Conservation (phyloP, 106 monocot species). For the Iris macrosiphon region DNA sequence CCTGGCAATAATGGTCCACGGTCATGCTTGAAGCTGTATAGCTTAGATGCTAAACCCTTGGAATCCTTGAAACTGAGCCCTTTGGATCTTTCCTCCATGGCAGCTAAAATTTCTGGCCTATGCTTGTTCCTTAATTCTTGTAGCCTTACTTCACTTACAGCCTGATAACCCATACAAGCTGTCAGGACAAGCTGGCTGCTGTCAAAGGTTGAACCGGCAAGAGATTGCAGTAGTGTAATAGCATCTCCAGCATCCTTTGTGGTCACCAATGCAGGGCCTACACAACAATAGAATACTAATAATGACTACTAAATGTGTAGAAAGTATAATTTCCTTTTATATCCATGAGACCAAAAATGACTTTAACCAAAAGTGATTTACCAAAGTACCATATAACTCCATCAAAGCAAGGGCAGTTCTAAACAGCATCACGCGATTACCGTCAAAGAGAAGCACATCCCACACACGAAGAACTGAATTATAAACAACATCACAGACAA, state of each 20-base stretch:
- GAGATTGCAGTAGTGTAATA: conserved; percentile 83
- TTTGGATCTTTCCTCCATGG: conserved; percentile 79
- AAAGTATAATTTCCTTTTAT: too few species aligned
- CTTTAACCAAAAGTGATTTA: conserved; percentile 11
- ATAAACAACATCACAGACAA: conserved; percentile 2
- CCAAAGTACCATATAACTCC: conserved; percentile 94
- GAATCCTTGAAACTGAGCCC: conserved; percentile 51
- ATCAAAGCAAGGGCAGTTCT: conserved; percentile 79
- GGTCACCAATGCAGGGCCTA: conserved; percentile 86
- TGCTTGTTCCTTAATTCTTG: conserved; percentile 64
- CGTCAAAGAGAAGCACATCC: conserved; percentile 96
- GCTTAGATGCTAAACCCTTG: conserved; percentile 68
- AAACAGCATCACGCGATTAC: conserved; percentile 91
- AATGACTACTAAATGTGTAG: too few species aligned
- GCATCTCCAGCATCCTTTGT: conserved; percentile 98
- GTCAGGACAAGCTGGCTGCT: conserved; percentile 92
- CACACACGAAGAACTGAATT: conserved; percentile 86
- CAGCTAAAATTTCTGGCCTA: conserved; percentile 51
- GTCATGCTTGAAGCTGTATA: conserved; percentile 92
- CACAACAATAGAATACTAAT: too few species aligned
- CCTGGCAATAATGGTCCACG: conserved; percentile 35
- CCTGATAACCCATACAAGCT: conserved; percentile 92
- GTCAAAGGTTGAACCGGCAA: conserved; percentile 94
- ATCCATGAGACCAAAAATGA: too few species aligned
- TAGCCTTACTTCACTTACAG: conserved; percentile 60